Conservation (phyloP, 192 early-diverging fungal species). For the Ambispora gerdemannii region DNA sequence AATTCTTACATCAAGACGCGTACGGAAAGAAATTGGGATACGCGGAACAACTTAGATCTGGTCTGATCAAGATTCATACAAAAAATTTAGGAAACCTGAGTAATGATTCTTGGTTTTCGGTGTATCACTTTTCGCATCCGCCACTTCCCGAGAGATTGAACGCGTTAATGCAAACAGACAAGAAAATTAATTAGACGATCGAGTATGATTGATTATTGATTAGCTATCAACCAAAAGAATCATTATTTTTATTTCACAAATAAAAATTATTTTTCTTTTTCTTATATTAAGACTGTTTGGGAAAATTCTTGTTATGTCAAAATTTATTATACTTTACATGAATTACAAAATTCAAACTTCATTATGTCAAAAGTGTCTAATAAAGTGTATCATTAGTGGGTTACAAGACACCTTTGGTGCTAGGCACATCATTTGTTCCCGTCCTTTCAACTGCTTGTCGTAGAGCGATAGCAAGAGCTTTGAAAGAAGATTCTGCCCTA, state of each 20-base stretch:
- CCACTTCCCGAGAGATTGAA: slow-evolving; percentile 84
- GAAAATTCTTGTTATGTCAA: no score
- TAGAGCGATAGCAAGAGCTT: slow-evolving; percentile 94
- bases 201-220: no score
- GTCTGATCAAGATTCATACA: slow-evolving; percentile 84
- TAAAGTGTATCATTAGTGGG: no score
- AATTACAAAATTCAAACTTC: no score
- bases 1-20: slow-evolving; percentile 49
- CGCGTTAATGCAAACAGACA: slow-evolving; percentile 36
- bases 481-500: slow-evolving; percentile 95
- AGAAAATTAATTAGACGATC: no score
- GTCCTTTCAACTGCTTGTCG: slow-evolving; percentile 81
- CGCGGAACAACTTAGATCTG: slow-evolving; percentile 64
- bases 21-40: slow-evolving; percentile 85
- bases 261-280: not conserved
- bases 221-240: not conserved
- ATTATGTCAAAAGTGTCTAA: no score
- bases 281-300: no score
- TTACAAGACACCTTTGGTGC: slow-evolving; percentile 90
- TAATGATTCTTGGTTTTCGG: slow-evolving; percentile 81
- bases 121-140: slow-evolving; percentile 92
- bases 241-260: not conserved
- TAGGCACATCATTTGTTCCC: slow-evolving; percentile 86
- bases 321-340: no score
- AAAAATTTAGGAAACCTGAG: slow-evolving; percentile 88